Evolutionary conservation across 176 grass and related monocot species (phyloP).

Genomic region (Aegilops longissima): DNA sequence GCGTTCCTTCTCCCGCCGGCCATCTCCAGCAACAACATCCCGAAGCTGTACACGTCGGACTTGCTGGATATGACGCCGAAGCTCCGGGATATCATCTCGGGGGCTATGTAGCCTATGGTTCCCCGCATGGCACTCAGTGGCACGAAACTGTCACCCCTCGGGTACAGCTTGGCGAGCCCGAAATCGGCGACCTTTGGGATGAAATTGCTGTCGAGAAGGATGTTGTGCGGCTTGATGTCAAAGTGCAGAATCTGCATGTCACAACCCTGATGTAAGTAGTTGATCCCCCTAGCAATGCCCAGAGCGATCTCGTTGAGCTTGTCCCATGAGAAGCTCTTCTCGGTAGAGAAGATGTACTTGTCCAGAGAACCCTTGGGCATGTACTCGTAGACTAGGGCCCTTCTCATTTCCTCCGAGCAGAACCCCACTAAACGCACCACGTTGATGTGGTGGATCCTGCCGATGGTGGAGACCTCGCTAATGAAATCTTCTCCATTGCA

Average conservation of each 20-base stretch:
- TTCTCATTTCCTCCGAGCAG: neutral
- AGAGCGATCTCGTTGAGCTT: neutral
- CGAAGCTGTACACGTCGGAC: constrained; percentile 69
- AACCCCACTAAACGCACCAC: neutral
- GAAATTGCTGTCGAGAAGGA: neutral
- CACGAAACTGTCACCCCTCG: neutral
- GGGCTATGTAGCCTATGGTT: neutral
- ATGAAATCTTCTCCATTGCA: too few species aligned
- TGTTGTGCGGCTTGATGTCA: constrained; percentile 3
- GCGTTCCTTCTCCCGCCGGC: neutral
- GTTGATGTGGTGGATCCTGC: neutral
- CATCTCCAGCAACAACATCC: constrained; percentile 57
- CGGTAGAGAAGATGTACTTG: neutral
- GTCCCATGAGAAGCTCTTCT: neutral
- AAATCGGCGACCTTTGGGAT: neutral
- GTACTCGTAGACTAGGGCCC: neutral
- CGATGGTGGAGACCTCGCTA: neutral
- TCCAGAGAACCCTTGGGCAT: neutral
- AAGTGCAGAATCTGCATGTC: constrained; percentile 10
- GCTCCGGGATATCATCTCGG: constrained; percentile 1
- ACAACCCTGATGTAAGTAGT: neutral
- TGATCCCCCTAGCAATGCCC: neutral
- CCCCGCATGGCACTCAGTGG: neutral
- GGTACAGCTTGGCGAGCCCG: neutral
- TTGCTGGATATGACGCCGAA: constrained; percentile 18